A percentile compares a stretch with the other conserved stretches of the same genome.
phyloP scores from a whole-genome alignment of 2,329 filamentous ascomycete species.

The Pseudogymnoascus sp. region DNA sequence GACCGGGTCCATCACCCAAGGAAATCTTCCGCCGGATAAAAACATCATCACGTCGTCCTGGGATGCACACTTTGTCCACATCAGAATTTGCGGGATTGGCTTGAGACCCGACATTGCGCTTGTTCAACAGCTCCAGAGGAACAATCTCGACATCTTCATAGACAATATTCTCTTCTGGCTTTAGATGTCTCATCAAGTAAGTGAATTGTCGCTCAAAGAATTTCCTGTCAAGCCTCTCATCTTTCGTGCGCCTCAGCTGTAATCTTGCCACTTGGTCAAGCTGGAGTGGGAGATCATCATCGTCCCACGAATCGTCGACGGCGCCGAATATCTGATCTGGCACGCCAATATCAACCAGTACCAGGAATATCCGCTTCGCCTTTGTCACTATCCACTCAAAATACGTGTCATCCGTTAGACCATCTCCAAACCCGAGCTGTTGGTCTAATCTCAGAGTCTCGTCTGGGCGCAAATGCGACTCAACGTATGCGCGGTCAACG shows the following conservation, averaged over 20 bases:
- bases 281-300: slow-evolving; percentile 63
- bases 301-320: slow-evolving; percentile 70
- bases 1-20: slow-evolving; percentile 38
- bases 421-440: slow-evolving; percentile 57
- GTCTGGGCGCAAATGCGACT: slow-evolving; percentile 52
- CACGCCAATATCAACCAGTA: slow-evolving; percentile 60
- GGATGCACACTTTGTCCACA: slow-evolving; percentile 54
- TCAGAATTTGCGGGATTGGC: slow-evolving; percentile 32
- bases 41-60: slow-evolving; percentile 48
- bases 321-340: slow-evolving; percentile 68
- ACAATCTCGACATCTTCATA: slow-evolving; percentile 62
- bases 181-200: slow-evolving; percentile 58
- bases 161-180: slow-evolving; percentile 50
- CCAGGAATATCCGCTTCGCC: slow-evolving; percentile 62
- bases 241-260: slow-evolving; percentile 47
- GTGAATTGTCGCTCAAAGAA: slow-evolving; percentile 65
- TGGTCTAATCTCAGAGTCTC: slow-evolving; percentile 55
- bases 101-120: slow-evolving; percentile 31
- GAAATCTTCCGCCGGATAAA: slow-evolving; percentile 52
- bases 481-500: slow-evolving; percentile 60
- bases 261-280: slow-evolving; percentile 57
- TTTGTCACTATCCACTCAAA: slow-evolving; percentile 69
- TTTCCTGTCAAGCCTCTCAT: slow-evolving; percentile 56
- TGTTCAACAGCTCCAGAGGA: slow-evolving; percentile 59
- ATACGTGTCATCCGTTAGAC: slow-evolving; percentile 64